A percentile compares a stretch with the other conserved stretches of the same genome.
Conservation (phyloP, 345 rosid species). For the Adansonia digitata region DNA sequence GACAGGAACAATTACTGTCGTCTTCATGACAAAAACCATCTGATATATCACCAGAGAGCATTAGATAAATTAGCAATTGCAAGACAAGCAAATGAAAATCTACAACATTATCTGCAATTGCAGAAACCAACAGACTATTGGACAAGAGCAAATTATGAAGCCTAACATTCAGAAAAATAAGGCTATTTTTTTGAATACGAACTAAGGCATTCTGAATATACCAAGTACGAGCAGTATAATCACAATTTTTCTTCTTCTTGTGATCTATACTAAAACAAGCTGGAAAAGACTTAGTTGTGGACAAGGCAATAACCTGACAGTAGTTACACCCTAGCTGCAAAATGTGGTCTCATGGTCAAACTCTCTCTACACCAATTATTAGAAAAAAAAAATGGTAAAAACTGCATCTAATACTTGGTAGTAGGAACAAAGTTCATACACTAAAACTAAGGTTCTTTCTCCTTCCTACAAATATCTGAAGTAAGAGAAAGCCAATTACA, state of each 20-base stretch:
- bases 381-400: not conserved
- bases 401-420: not conserved
- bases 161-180: not conserved
- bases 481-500: slow-evolving; percentile 16
- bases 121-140: not conserved
- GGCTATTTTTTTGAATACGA: not conserved
- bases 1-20: not conserved
- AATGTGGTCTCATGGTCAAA: not conserved
- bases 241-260: not conserved
- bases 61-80: not conserved
- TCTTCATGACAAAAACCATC: not conserved
- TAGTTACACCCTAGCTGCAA: not conserved
- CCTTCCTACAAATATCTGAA: slow-evolving; percentile 2
- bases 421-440: not conserved
- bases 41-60: not conserved
- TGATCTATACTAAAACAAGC: not conserved
- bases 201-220: not conserved
- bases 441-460: slow-evolving; percentile 2
- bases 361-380: not conserved
- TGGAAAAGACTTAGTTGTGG: not conserved
- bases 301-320: not conserved
- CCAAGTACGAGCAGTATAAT: not conserved
- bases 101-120: not conserved
- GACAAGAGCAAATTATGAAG: not conserved
- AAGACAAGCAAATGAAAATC: not conserved